Conservation (phyloP, 139 green algal genomes). For the Pleodorina starrii region DNA sequence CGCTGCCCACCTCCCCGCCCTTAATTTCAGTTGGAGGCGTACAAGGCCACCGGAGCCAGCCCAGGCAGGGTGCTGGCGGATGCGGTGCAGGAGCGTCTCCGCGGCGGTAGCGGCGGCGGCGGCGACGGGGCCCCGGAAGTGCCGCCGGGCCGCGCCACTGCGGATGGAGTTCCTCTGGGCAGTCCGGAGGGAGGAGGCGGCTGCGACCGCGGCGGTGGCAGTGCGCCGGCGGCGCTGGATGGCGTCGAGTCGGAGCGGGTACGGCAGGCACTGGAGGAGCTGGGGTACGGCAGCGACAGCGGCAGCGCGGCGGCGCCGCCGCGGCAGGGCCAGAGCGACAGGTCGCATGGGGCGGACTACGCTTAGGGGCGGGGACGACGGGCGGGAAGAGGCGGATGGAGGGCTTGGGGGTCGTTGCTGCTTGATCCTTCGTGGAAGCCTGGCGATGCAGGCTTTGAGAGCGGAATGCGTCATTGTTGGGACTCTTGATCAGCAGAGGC, state of each 20-base stretch:
- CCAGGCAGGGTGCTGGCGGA: constrained; percentile 36
- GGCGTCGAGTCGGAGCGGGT: not conserved
- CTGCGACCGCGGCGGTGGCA: not conserved
- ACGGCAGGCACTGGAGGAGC: not conserved
- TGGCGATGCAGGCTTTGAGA: too few relatives aligned
- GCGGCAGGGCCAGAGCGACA: constrained; percentile 33
- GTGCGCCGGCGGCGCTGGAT: not conserved
- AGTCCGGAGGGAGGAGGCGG: not conserved
- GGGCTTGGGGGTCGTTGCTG: too few relatives aligned
- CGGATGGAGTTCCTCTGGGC: constrained; percentile 14
- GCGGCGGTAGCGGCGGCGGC: not conserved
- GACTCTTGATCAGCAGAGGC: too few relatives aligned
- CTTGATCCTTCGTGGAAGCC: too few relatives aligned
- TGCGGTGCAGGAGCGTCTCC: not conserved
- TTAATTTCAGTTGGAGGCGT: constrained; percentile 26
- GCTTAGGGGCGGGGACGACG: not conserved
- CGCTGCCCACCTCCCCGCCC: not conserved
- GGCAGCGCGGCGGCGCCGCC: not conserved
- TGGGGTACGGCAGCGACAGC: constrained; percentile 5
- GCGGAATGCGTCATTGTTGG: too few relatives aligned
- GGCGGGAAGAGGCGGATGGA: too few relatives aligned
- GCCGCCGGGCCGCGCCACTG: not conserved
- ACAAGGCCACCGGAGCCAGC: not conserved
- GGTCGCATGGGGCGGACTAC: constrained; percentile 10
- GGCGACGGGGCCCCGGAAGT: not conserved